Evolutionary conservation across 768 basidiomycete species (phyloP).

Genomic region (Astraeus odoratus): DNA sequence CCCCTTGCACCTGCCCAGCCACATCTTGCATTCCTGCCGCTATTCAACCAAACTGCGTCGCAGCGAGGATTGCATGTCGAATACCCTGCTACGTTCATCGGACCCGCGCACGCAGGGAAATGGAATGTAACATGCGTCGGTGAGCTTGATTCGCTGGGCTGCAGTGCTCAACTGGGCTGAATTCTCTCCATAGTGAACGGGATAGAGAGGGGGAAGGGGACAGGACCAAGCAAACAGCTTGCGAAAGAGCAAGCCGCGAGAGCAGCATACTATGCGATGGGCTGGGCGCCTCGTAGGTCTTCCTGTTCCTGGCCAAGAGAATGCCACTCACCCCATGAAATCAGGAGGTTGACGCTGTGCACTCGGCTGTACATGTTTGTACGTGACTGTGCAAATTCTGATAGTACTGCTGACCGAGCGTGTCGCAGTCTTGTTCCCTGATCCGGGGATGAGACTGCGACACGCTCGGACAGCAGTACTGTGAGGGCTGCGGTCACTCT

Average conservation of each 20-base stretch:
- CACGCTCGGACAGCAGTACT: constrained; percentile 9
- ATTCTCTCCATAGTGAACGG: constrained; percentile 49
- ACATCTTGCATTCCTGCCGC: constrained; percentile 54
- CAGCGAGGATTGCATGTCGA: constrained; percentile 59
- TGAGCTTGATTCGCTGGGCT: constrained; percentile 28
- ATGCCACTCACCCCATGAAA: background rate
- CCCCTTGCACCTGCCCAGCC: constrained; percentile 62
- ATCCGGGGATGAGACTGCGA: constrained; percentile 5
- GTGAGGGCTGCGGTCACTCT: constrained; percentile 9
- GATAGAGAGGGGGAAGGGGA: constrained; percentile 57
- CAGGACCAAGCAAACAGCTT: constrained; percentile 62
- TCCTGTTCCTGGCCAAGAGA: background rate
- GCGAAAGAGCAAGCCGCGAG: constrained; percentile 76
- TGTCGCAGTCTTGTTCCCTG: constrained; percentile 5
- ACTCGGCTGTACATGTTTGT: background rate
- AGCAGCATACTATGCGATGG: constrained; percentile 67
- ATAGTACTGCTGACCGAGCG: constrained; percentile 7
- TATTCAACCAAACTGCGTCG: constrained; percentile 68
- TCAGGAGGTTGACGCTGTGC: background rate
- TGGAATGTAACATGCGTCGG: constrained; percentile 68
- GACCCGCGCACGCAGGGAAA: constrained; percentile 60
- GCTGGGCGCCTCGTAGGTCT: constrained; percentile 50
- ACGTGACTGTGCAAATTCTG: background rate
- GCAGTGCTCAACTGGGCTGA: constrained; percentile 2
- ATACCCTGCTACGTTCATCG: constrained; percentile 53